Percentiles rank a stretch among this genome's conserved stretches.
phyloP scores from a whole-genome alignment of 805 yeast genomes.

The Wickerhamiella qilinensis region DNA sequence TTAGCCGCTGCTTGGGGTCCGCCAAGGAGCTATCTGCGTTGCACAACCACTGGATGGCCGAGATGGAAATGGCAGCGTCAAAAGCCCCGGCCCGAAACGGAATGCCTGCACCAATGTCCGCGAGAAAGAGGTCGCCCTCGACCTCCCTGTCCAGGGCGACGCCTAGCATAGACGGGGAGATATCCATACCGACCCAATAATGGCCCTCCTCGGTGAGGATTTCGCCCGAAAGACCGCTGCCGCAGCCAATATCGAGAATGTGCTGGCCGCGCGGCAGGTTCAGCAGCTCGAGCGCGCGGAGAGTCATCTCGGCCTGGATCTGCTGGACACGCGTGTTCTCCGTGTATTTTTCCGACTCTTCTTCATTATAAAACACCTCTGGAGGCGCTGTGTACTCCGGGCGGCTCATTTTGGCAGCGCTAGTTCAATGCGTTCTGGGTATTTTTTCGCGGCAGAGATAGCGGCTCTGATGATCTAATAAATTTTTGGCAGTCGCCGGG shows the following conservation, averaged over 20 bases:
- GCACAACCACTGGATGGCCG: constrained; percentile 96
- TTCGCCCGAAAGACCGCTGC: constrained; percentile 92
- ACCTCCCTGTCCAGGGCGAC: constrained; percentile 83
- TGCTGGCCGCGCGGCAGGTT: constrained; percentile 55
- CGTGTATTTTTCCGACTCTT: constrained; percentile 81
- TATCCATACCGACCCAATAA: constrained; percentile 92
- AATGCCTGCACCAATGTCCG: constrained; percentile 86
- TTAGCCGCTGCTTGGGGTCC: constrained; percentile 70
- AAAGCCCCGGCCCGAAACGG: constrained; percentile 94
- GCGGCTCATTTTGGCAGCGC: constrained; percentile 80
- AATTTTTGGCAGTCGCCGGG: no score
- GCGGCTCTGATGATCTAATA: no score
- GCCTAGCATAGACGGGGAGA: constrained; percentile 89
- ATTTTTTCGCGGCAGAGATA: no score
- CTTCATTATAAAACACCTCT: constrained; percentile 82
- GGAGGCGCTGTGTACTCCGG: constrained; percentile 97
- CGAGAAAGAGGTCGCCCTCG: constrained; percentile 82
- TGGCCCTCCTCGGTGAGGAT: constrained; percentile 87
- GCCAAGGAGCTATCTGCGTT: constrained; percentile 75
- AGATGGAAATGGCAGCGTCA: constrained; percentile 89
- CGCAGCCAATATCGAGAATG: constrained; percentile 87
- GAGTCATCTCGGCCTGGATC: constrained; percentile 94
- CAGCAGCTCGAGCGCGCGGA: constrained; percentile 76
- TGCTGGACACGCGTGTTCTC: constrained; percentile 93
- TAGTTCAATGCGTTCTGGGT: no score